A percentile compares a stretch with the other conserved stretches of the same genome.
Conservation (phyloP, 140 eudicot genomes). For the Senecio squalidus region DNA sequence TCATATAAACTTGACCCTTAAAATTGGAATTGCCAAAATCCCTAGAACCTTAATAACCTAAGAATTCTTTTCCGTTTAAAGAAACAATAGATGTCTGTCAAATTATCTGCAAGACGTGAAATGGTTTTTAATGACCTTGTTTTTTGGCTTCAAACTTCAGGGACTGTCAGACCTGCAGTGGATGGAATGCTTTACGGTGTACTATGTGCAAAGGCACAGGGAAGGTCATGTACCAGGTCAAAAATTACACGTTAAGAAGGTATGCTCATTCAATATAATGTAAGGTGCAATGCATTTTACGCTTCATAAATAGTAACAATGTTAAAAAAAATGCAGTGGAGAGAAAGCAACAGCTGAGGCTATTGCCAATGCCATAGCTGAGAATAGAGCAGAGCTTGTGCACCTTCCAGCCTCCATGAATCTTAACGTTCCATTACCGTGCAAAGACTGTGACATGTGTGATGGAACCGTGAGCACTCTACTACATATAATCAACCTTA, state of each 20-base stretch:
- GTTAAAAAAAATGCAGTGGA: conserved; percentile 44
- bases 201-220: conserved; percentile 96
- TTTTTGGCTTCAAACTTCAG: conserved; percentile 33
- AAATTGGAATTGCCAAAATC: background rate
- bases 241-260: conserved; percentile 72
- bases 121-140: background rate
- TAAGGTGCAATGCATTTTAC: no score
- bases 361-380: conserved; percentile 80
- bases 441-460: conserved; percentile 86
- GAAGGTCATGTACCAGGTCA: conserved; percentile 83
- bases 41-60: background rate
- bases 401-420: conserved; percentile 78
- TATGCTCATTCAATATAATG: conserved; percentile 13
- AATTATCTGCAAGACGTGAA: background rate
- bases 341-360: conserved; percentile 85
- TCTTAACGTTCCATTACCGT: conserved; percentile 76
- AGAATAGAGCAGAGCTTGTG: conserved; percentile 84
- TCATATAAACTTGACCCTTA: background rate
- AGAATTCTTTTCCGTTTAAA: background rate
- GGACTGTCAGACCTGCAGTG: conserved; percentile 75
- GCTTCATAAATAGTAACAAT: background rate
- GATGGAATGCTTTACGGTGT: conserved; percentile 92
- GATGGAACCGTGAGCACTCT: conserved; percentile 80
- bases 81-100: background rate
- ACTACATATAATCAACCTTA: background rate